Conservation (phyloP, 805 yeast genomes). For the Teunomyces aglyptinius region DNA sequence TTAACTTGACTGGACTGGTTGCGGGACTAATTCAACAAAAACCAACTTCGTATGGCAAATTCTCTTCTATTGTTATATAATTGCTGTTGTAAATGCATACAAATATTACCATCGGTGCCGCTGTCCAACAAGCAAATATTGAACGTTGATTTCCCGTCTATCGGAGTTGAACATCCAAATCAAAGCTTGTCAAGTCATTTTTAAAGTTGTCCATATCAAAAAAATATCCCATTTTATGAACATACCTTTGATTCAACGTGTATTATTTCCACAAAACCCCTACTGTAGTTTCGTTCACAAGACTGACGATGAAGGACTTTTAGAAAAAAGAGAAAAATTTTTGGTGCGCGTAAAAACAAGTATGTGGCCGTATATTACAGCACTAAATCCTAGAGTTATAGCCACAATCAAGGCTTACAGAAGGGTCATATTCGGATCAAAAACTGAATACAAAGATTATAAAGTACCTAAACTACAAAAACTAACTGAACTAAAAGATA, state of each 20-base stretch:
- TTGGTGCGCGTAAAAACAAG: slow-evolving; percentile 20
- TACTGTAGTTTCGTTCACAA: slow-evolving; percentile 1
- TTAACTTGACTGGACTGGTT: background rate
- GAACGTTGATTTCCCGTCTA: background rate
- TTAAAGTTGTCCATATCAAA: background rate
- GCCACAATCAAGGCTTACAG: background rate
- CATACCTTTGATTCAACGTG: slow-evolving; percentile 4
- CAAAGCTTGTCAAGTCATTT: background rate
- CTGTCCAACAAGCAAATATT: background rate
- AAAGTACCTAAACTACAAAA: background rate
- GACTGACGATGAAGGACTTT: slow-evolving; percentile 13
- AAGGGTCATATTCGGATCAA: background rate
- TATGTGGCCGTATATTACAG: slow-evolving; percentile 17
- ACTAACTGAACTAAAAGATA: background rate
- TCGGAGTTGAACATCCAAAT: background rate
- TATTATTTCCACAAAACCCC: slow-evolving; percentile 3
- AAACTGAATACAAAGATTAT: background rate
- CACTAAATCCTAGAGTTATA: slow-evolving; percentile 3
- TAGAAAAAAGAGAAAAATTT: slow-evolving; percentile 18
- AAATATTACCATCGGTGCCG: background rate
- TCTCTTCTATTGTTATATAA: no score
- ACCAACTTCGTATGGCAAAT: no score
- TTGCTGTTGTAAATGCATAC: no score
- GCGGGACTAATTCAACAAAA: background rate
- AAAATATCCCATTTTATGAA: background rate